Evolutionary conservation across 2,329 filamentous ascomycete species (phyloP), one percentile per base, ranked within the genome.

Genomic region (Monilinia vaccinii-corymbosi): DNA sequence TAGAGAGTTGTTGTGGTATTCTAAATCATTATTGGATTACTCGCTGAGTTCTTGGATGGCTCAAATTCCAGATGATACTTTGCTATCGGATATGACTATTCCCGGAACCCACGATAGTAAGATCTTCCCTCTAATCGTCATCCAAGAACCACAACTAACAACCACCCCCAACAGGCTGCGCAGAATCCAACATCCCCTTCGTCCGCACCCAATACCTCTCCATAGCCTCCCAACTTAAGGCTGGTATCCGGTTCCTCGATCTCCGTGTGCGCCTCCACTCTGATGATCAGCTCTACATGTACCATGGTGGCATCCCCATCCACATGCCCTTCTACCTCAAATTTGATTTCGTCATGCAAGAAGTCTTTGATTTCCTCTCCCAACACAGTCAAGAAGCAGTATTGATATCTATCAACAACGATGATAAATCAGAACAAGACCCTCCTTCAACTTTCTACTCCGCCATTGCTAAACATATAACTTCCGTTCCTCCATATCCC

Each of bases 181-280:
- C 74, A 3, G 71, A 66, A 55, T 73, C 70, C 9, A 77, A 87
- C 72, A 75, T 79, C 32, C 86, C 86, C 0, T 88, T 85, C 10
- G 87, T 89, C n/a, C 81, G 86, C 45, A 89, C 87, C 65, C 87
- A 90, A 73, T 81, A 83, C 42, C 81, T 87, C 21, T 78, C 79
- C 34, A 78, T 86, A 0, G 72, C 74, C 48, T 80, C 82, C 62
- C 87, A 90, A 70, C 77, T 90, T n/a, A 76, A 80, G 23, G 84
- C 89, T 64, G 87, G 87, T 2, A 80, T 89, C 47, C 84, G 87
- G 40, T 89, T 89, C 75, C 81, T 90, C 64, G 87, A 90, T 68
- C 80, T 89, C 60, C 79, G 86, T 11, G 81, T 87, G 79, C 82
- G 13, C 61, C 72, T 71, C 2, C 76, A 79, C 25, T 76, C 76